These are phyloP conservation scores for Perkinsus chesapeaki DNA, from an alignment of 169 alveolate genomes.

Conservation along the genomic window DNA sequence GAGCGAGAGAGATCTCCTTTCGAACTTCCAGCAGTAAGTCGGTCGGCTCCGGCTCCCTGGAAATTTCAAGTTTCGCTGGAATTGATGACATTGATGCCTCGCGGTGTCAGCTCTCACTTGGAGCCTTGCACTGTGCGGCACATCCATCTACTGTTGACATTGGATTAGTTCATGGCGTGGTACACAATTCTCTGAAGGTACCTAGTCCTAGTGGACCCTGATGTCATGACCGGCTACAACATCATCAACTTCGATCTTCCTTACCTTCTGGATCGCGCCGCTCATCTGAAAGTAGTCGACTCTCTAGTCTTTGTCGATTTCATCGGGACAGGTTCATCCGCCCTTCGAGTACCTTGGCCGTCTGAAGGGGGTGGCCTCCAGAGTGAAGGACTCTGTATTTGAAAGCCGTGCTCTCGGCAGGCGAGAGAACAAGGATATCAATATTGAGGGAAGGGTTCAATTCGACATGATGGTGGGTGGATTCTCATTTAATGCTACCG, in stretches of 20 bases:
- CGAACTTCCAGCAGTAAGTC: slow-evolving; percentile 35
- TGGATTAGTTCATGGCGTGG: not conserved
- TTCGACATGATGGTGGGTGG: slow-evolving; percentile 77
- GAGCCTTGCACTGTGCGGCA: not conserved
- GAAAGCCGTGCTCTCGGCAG: slow-evolving; percentile 83
- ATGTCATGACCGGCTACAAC: slow-evolving; percentile 95
- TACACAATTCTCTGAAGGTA: slow-evolving; percentile 14
- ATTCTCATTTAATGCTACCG: not conserved
- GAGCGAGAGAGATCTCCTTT: slow-evolving; percentile 55
- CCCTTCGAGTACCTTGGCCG: slow-evolving; percentile 50
- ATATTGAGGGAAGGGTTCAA: slow-evolving; percentile 91
- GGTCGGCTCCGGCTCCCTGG: not conserved
- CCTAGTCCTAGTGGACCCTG: slow-evolving; percentile 78
- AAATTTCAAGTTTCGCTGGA: not conserved
- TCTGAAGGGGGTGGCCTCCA: slow-evolving; percentile 50
- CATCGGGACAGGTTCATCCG: not conserved
- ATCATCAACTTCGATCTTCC: slow-evolving; percentile 94
- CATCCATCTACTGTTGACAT: not conserved
- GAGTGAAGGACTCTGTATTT: slow-evolving; percentile 68
- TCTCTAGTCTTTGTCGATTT: no score
- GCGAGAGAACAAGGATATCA: slow-evolving; percentile 80
- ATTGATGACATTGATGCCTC: not conserved
- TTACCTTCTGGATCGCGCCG: slow-evolving; percentile 87
- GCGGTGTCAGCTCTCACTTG: not conserved
- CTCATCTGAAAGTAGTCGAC: slow-evolving; percentile 66